Conservation (phyloP, 148 eudicot species). For the Agrostemma githago region DNA sequence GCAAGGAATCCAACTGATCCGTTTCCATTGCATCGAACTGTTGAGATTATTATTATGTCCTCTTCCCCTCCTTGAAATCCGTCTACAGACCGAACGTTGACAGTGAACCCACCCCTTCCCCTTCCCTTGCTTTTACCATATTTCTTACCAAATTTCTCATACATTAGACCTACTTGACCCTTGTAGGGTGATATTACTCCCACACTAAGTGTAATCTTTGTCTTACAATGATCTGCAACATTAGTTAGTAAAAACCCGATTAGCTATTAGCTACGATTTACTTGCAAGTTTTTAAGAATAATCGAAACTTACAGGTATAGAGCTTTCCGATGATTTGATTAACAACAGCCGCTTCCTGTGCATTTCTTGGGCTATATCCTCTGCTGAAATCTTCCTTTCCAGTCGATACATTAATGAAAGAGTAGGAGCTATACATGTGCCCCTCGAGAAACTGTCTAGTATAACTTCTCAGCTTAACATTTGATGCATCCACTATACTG, state of each 20-base stretch:
- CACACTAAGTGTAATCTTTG: constrained; percentile 24
- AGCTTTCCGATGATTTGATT: constrained; percentile 39
- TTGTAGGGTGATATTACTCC: constrained; percentile 47
- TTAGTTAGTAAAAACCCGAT: background rate
- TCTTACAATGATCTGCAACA: background rate
- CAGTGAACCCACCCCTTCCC: constrained; percentile 33
- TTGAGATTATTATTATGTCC: constrained; percentile 68
- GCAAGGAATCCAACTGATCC: constrained; percentile 72
- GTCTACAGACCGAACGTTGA: constrained; percentile 69
- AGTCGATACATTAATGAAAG: constrained; percentile 37
- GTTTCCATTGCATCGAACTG: constrained; percentile 48
- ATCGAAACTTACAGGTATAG: constrained; percentile 31
- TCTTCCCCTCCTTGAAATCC: constrained; percentile 85
- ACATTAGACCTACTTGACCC: constrained; percentile 33
- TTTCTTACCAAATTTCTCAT: constrained; percentile 27
- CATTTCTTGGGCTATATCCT: constrained; percentile 35
- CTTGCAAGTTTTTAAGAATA: background rate
- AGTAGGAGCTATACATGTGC: constrained; percentile 31
- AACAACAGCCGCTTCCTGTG: constrained; percentile 35
- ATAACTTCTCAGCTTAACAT: constrained; percentile 30
- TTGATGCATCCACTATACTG: constrained; percentile 33
- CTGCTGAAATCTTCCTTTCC: constrained; percentile 33
- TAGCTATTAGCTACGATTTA: background rate
- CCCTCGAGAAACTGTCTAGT: constrained; percentile 25
- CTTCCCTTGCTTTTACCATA: constrained; percentile 25